Percentiles rank a stretch among this genome's conserved stretches.
These are phyloP conservation scores for Russula sp. DNA, from an alignment of 768 basidiomycete species.

Conservation along the genomic window DNA sequence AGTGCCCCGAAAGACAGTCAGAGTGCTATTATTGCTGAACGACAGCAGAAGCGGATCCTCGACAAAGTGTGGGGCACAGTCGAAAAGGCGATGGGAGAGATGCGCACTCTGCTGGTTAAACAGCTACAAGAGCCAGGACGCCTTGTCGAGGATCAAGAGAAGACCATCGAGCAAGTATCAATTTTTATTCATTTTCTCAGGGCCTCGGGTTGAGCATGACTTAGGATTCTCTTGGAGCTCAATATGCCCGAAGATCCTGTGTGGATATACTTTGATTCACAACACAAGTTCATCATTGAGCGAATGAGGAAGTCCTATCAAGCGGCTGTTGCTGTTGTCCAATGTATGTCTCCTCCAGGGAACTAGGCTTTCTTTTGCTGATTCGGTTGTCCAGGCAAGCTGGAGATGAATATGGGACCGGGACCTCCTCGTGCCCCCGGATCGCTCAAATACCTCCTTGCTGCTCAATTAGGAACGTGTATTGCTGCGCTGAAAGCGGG, in stretches of 20 bases:
- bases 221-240: slow-evolving; percentile 83
- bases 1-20: slow-evolving; percentile 59
- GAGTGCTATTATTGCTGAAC: slow-evolving; percentile 48
- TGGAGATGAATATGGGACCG: slow-evolving; percentile 41
- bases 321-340: slow-evolving; percentile 49
- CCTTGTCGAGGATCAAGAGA: slow-evolving; percentile 91
- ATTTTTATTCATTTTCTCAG: neutral
- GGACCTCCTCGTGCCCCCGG: slow-evolving; percentile 41
- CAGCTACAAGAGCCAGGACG: slow-evolving; percentile 78
- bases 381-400: slow-evolving; percentile 40
- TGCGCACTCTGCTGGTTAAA: slow-evolving; percentile 72
- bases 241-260: slow-evolving; percentile 85
- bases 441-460: slow-evolving; percentile 44
- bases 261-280: slow-evolving; percentile 94
- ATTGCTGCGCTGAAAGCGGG: slow-evolving; percentile 60
- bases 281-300: slow-evolving; percentile 82
- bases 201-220: slow-evolving; percentile 22
- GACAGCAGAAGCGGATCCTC: slow-evolving; percentile 87
- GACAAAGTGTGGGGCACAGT: slow-evolving; percentile 96
- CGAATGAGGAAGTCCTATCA: slow-evolving; percentile 66
- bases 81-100: slow-evolving; percentile 91
- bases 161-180: slow-evolving; percentile 81
- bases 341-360: slow-evolving; percentile 41
- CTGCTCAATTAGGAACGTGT: slow-evolving; percentile 58
- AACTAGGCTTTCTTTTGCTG: slow-evolving; percentile 5